These are phyloP conservation scores for Schizosaccharomyces versatilis DNA, from an alignment of 1,139 yeast species.

Conservation along the genomic window DNA sequence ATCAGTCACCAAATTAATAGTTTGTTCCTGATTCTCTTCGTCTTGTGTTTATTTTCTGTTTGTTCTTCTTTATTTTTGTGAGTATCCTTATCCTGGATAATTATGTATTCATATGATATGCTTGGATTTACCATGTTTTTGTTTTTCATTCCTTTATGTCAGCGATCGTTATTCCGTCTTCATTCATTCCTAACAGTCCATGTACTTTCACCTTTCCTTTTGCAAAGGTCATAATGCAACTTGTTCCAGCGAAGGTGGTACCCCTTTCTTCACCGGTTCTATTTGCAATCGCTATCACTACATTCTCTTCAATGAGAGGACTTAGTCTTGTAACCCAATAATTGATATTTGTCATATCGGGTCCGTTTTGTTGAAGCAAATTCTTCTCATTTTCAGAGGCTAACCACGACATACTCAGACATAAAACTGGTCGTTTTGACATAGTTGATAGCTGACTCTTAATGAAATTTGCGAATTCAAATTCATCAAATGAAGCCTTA, in stretches of 20 bases:
- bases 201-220: conserved; percentile 6
- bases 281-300: conserved; percentile 33
- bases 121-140: background rate
- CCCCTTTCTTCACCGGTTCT: conserved; percentile 54
- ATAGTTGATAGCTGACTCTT: conserved; percentile 24
- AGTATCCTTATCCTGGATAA: background rate
- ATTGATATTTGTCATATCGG: conserved; percentile 24
- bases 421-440: conserved; percentile 22
- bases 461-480: conserved; percentile 45
- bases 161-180: background rate
- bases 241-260: conserved; percentile 50
- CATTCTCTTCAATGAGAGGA: conserved; percentile 31
- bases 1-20: background rate
- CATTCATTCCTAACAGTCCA: background rate
- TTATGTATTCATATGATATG: background rate
- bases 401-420: conserved; percentile 83
- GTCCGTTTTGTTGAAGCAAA: conserved; percentile 13
- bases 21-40: background rate
- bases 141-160: background rate
- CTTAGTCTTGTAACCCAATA: conserved; percentile 58
- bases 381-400: conserved; percentile 7
- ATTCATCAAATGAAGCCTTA: conserved; percentile 50
- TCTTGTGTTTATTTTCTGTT: background rate
- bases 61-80: background rate
- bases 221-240: conserved; percentile 11